Base-by-base conservation (phyloP, 352 stramenopile species). In the Blastocystis sp. region DNA sequence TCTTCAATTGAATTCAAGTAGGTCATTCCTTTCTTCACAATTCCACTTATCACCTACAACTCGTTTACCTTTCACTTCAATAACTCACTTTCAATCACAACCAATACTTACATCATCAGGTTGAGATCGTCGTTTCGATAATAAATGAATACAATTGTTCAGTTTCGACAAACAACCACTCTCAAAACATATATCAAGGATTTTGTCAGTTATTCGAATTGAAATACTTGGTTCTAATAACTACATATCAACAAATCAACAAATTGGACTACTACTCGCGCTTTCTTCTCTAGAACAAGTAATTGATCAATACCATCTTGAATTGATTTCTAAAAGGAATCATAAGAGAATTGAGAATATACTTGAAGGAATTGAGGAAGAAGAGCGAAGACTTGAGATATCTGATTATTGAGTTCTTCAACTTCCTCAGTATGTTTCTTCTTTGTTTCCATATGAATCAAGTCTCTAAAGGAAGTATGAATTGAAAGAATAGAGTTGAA, bases 301-400 rank as follows among this genome's bases (percentile, higher is more conserved):
- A 86, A 27, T 27, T 73, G 56, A 43, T 86, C 74, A 52, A 86
- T 71, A 14, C 51, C 74, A 35, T 86, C 74, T 86, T 86, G 74
- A 7, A 86, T 9, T 19, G 54, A 51, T 6, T 80, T 56, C 59
- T 86, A 67, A 19, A 5, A 16, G 35, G 19, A 51, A 6, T 39
- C n/a, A 24, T 42, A 21, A 58, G 37, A 42, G 21, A 78, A 4
- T 6, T 29, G 24, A 6, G 4, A 59, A 32, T 39, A 0, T 16
- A 56, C 35, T 78, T 59, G 66, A 19, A 66, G n/a, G 24, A 86
- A n/a, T 21, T 75, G 49, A 27, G 54, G 29, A 43, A 67, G 42
- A n/a, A 12, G 7, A 46, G 16, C 49, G 43, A 86, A 74, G 65
- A 74, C 14, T 9, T n/a, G n/a, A 29, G 66, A 49, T 21, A 86